Base-by-base conservation (phyloP, 495 filamentous ascomycete species). In the Aspergillus nidulans region DNA sequence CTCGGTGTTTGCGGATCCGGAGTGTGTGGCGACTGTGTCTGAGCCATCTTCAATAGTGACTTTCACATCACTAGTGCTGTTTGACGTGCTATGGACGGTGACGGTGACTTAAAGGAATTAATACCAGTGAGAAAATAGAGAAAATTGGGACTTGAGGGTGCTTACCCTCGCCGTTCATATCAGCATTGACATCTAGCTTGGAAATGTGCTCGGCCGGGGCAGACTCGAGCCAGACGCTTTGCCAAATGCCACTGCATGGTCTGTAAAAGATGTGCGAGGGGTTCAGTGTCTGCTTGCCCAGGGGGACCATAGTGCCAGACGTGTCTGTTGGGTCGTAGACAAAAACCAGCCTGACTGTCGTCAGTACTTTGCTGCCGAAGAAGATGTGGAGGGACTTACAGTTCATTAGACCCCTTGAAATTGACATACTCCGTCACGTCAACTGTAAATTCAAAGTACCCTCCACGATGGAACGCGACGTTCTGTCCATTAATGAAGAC, bases 171-270 rank as follows among this genome's bases (percentile, higher is more conserved):
- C 85, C 85, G 16, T 85, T 45, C 80, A 83, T 84, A 56, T 80
- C 77, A 6, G 77, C 83, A 3, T 71, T 61, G 1, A 87, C 45
- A 36, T 86, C 78, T 18, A 87, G 66, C 23, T 73, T 63, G 0
- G 74, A 77, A 47, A 87, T 78, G 60, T 85, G 69, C 49, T 77
- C 75, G 1, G 66, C 53, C 0, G 83, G 82, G 0, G 77, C 83
- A 13, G 78, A 69, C 59, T 88, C 85, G 1, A 87, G 68, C 84
- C 84, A 88, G 1, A 87, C 84, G 20, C 69, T 78, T 60, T 87
- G 84, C 85, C 85, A 88, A 44, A 88, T 88, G 2, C 85, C 85
- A 32, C 77, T 79, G 65, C 85, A 87, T 10, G 85, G 83, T 0
- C 78, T 83, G 64, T 88, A 88, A 62, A 85, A 88, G 46, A 88